Evolutionary conservation across 2,329 filamentous ascomycete genomes (phyloP).

Genomic region (Pyricularia grisea): DNA sequence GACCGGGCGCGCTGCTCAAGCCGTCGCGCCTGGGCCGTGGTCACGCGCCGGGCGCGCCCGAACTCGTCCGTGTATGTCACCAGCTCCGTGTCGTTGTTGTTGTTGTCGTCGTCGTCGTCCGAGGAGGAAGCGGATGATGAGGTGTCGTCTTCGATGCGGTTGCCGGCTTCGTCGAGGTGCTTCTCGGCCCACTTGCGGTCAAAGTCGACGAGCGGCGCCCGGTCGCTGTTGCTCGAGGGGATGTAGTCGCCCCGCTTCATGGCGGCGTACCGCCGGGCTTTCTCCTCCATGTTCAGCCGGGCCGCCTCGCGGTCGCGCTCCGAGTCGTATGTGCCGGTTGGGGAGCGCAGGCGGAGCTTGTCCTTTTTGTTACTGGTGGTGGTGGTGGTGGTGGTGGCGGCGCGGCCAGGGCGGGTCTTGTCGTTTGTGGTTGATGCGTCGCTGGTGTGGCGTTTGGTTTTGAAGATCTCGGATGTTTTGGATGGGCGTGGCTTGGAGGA

Average conservation of each 20-base stretch:
- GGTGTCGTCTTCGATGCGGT: conserved; percentile 17
- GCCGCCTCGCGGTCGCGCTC: conserved; percentile 62
- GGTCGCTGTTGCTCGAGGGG: conserved; percentile 44
- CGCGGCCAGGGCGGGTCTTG: conserved; percentile 46
- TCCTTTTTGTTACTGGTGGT: background rate
- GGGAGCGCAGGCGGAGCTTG: conserved; percentile 37
- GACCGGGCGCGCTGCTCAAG: conserved; percentile 48
- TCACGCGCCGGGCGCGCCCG: conserved; percentile 69
- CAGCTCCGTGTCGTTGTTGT: conserved; percentile 43
- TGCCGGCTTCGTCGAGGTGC: conserved; percentile 40
- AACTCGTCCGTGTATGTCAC: conserved; percentile 90
- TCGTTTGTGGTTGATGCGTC: conserved; percentile 23
- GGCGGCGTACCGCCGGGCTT: conserved; percentile 76
- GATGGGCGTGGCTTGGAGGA: conserved; percentile 38
- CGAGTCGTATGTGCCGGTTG: conserved; percentile 48
- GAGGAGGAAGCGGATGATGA: conserved; percentile 32
- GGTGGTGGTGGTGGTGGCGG: background rate
- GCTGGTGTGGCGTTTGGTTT: conserved; percentile 33
- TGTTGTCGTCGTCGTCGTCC: conserved; percentile 24
- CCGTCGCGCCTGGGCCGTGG: conserved; percentile 55
- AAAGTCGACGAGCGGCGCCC: conserved; percentile 76
- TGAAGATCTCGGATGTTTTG: conserved; percentile 60
- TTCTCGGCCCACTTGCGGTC: conserved; percentile 88
- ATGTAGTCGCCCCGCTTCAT: conserved; percentile 86
- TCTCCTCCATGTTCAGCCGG: conserved; percentile 78